Base-by-base conservation (phyloP, 768 basidiomycete genomes). In the Amanita phalloides region DNA sequence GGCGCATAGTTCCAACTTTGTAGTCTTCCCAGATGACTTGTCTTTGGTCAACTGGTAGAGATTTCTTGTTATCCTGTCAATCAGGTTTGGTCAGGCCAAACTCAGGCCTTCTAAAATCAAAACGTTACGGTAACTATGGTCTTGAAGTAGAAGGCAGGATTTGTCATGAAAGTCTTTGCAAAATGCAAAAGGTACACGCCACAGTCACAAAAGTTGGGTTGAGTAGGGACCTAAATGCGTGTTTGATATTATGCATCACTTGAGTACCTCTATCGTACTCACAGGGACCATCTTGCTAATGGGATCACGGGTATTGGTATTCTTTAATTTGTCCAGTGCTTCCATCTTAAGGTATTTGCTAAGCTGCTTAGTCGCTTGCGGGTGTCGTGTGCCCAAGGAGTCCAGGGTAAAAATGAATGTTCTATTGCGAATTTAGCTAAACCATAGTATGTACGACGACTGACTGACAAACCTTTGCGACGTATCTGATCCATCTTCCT, bases 111-210 rank as follows among this genome's bases (percentile, higher is more conserved):
- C 1, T n/a, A 44, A 21, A 21, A 33, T 47, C 45, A 35, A 33
- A 48, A 53, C 23, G 39, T 28, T 58, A 75, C 75, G 54, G 72
- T 61, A 44, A 90, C 32, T 32, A 32, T 83, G 30, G 74, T 65
- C 7, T 70, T 56, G 48, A 72, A 69, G 53, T 82, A 78, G 14
- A 66, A 61, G 0, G 64, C 60, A 0, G 90, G 86, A 49, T 85
- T 67, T 6, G 62, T 67, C 65, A 96, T 78, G 61, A 98, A 89
- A 0, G 78, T 79, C 58, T 82, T 71, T 6, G 84, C 86, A 47
- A 90, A 90, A 61, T 98, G 92, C 9, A 98, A 71, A 10, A 98
- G 73, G 64, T 90, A 99, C 26, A 96, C 63, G 5, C 96, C 96
- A 58, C 96, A 99, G 64, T 97, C 94, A 60, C 84, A 89, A 56